A percentile compares a stretch with the other conserved stretches of the same genome.
Evolutionary conservation across 2,329 filamentous ascomycete genomes (phyloP).

Genomic region (Aspergillus quadricinctus): DNA sequence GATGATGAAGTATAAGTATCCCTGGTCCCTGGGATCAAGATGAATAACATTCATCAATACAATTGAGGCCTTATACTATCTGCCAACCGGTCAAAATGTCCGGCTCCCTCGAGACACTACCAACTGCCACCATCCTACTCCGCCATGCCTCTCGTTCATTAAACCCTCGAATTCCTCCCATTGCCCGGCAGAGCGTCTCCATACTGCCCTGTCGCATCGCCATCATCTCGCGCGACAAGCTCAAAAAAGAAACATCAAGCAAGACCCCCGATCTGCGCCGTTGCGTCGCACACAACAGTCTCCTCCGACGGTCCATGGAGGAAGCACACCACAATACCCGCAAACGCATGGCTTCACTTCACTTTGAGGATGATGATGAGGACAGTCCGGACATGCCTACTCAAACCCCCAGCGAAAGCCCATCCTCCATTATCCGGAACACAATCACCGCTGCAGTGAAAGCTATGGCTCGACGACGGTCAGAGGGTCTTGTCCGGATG

Average conservation of each 20-base stretch:
- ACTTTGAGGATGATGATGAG: background rate
- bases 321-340: conserved; percentile 13
- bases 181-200: conserved; percentile 7
- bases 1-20: background rate
- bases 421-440: background rate
- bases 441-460: background rate
- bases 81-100: conserved; percentile 1
- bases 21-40: background rate
- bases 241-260: conserved; percentile 9
- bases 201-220: conserved; percentile 10
- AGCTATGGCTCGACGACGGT: background rate
- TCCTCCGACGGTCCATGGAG: conserved; percentile 15
- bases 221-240: conserved; percentile 15
- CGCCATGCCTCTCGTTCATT: conserved; percentile 7
- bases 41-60: background rate
- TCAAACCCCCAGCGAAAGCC: background rate
- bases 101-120: conserved; percentile 1
- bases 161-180: conserved; percentile 15
- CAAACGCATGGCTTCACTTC: conserved; percentile 7
- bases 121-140: conserved; percentile 2
- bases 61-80: background rate
- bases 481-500: background rate
- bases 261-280: conserved; percentile 21
- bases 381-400: background rate
- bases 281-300: conserved; percentile 17